Base-by-base conservation (phyloP, 768 basidiomycete species). In the Suillus discolor region DNA sequence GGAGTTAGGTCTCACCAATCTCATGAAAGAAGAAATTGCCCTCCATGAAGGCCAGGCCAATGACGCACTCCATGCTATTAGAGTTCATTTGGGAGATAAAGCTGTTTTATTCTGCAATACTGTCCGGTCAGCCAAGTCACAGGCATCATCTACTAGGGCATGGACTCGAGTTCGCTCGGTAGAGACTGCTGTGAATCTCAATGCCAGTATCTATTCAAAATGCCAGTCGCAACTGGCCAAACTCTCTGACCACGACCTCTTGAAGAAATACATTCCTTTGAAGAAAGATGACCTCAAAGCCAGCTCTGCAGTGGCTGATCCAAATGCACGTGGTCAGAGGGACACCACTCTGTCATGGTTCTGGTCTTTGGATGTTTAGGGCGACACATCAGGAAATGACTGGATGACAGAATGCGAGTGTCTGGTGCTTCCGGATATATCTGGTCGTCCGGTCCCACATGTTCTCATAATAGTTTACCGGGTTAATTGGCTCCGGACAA, bases 1-100 rank as follows among this genome's bases (percentile, higher is more conserved):
- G 16, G 51, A 54, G n/a, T 16, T 20, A 9, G 65, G 49, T n/a
- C 23, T 66, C 1, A 44, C 11, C 5, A 6, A 36, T 9, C 44
- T 69, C 4, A 59, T 60, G 18, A 18, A 57, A n/a, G 57, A 64
- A 51, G 69, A 71, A 42, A 38, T 62, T n/a, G 25, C 61, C 20
- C 64, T 70, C 5, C 1, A 57, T 3, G 41, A 64, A 49, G 65
- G 64, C 6, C 67, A 70, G n/a, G 71, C 69, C 9, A 71, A 71
- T 61, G 69, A 71, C 38, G 62, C 65, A 16, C 64, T 71, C 13
- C 61, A 71, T 1, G 49, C 47, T 1, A 23, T 71, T 11, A 7
- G 63, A 15, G 13, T 62, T 4, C 47, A 65, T 7, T 45, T 71
- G 4, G 65, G 61, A 1, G 31, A 71, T 28, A 71, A 70, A 42